Evolutionary conservation across 2,329 filamentous ascomycete species (phyloP), one percentile per base, ranked within the genome.

Genomic region (Ophiostoma sp.): DNA sequence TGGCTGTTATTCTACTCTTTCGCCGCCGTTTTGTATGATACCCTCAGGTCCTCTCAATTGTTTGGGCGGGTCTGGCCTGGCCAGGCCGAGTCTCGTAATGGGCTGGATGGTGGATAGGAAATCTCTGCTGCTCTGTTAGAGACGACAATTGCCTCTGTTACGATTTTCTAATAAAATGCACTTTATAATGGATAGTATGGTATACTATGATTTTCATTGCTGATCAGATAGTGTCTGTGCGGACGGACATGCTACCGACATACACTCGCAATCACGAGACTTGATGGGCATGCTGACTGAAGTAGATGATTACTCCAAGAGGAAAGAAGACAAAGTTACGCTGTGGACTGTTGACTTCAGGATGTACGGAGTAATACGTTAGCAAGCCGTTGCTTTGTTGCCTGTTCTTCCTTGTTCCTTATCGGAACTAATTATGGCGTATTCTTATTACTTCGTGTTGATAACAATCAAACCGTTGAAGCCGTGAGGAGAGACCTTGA

Each of bases 381-480:
- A 27, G 27, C 27, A 27, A 27, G 27, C 27, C 27, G 27, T 27
- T 27, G 27, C 27, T 55, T 18, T 36, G 49, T 18, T 27, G 12
- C 18, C 18, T 18, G 49, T 55, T 8, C 18, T 55, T 36, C n/a
- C 18, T 9, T 18, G n/a, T 55, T 55, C 8, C 49, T 55, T 55
- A 44, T 12, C 42, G 42, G 42, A 2, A 27, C 27, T 27, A 27
- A 27, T 27, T 27, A 27, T 27, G 27, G 27, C 27, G 42, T 7
- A 55, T 55, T 55, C n/a, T 55, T 55, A 27, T 18, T 55, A 14
- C 14, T 49, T 16, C 12, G 47, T 60, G 55, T 5, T 60, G 55
- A 60, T 58, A 36, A 27, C 27, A 60, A 60, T 60, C 27, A 60
- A 60, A 60, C 55, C 55, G 55, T 60, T 60, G 27, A 60, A 60